Base-by-base conservation (phyloP, 768 basidiomycete genomes). In the Piloderma croceum region DNA sequence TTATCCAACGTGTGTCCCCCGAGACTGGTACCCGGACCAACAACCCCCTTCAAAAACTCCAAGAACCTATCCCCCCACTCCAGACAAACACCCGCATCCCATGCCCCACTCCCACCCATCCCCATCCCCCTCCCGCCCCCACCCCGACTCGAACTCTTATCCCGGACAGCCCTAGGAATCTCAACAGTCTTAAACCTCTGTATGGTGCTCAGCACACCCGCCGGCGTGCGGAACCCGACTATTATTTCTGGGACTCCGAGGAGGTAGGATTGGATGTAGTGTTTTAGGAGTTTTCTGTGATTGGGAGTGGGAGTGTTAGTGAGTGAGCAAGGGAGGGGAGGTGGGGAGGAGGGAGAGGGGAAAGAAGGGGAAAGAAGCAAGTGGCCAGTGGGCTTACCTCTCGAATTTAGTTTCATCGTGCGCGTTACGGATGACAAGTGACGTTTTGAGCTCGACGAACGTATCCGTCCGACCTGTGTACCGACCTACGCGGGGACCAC, bases 231-330 rank as follows among this genome's bases (percentile, higher is more conserved):
- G 58, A 93, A 93, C 38, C 90, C 90, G 20, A 93, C 89, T 7
- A 90, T 60, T 37, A 93, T 81, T 59, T 88, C 83, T 87, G 90
- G 90, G n/a, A 93, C 89, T 36, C 90, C 91, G 39, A 93, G 76
- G 20, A 93, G 73, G 60, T 90, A 92, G 1, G 89, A 91, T 54
- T 93, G 90, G 45, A 90, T 78, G 68, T 91, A 92, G 61, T 90
- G 90, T 54, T 89, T 91, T 43, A 93, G 75, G n/a, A 93, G 65
- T 57, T 93, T 93, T 59, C 86, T 90, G 56, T 38, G 41, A 40
- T 32, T 27, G 42, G 6, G n/a, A n/a, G n/a, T n/a, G n/a, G n/a
- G n/a, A n/a, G n/a, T n/a, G n/a, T n/a, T n/a, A n/a, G n/a, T n/a
- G n/a, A n/a, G n/a, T n/a, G n/a, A n/a, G n/a, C n/a, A n/a, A n/a